Base-by-base conservation (phyloP, 2,329 filamentous ascomycete genomes). In the Setomelanomma holmii region DNA sequence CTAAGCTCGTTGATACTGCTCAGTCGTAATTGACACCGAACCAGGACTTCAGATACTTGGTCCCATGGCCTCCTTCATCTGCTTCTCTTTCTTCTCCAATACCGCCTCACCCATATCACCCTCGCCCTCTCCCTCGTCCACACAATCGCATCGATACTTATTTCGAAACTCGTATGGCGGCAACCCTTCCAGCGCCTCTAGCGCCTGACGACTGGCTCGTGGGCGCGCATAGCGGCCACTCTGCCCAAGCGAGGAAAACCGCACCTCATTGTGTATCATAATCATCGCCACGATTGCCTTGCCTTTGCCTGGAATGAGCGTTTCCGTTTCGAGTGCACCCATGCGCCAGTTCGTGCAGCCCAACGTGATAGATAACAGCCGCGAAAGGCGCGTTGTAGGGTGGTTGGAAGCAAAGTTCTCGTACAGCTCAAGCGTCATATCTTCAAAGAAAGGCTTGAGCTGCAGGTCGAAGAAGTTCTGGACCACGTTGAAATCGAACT, bases 321-420 rank as follows among this genome's bases (percentile, higher is more conserved):
- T 78, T 1, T 74, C 68, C 14, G 81, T 74, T 49, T 65, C 58
- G 4, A 59, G 55, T 1, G 63, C 62, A 1, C 58, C 64, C 42
- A 73, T 60, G 7, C 85, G 80, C 71, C 83, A 86, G 19, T 85
- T 78, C 10, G 66, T 76, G 72, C 93, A 97, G 22, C 81, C 84
- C 54, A 91, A 87, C 10, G 84, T 80, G 10, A 81, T 79, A 7
- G 84, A 79, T 53, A 97, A 78, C 54, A 85, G 79, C 39, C 85
- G 85, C 35, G 85, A 79, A 0, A 96, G 80, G 36, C 84, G 85
- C 0, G 90, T 96, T 66, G 75, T 88, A 0, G 93, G 93, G 62
- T 98, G 93, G 27, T 89, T 89, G 64, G 89, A 91, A 1, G 91
- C 92, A 71, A 90, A 97, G 0, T 85, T 85, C 72, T 98, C 92